Evolutionary conservation across 345 rosid genomes (phyloP).

Genomic region (Citrus sp.): DNA sequence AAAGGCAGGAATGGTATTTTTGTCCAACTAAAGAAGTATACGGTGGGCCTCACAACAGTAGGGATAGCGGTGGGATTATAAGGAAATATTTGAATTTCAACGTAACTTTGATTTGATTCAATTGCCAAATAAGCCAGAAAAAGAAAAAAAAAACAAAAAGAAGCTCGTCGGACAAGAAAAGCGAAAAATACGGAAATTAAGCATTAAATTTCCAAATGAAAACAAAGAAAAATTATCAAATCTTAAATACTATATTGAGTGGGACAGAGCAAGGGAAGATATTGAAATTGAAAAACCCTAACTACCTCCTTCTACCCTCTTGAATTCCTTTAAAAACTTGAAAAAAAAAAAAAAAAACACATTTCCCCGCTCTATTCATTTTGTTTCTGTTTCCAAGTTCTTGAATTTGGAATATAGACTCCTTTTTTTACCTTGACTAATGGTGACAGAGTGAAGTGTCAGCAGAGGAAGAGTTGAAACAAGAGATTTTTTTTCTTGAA

Average conservation of each 20-base stretch:
- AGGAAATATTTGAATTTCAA: constrained; percentile 47
- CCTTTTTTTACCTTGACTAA: neutral
- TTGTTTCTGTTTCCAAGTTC: neutral
- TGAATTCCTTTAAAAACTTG: neutral
- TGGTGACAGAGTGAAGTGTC: neutral
- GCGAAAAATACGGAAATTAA: constrained; percentile 1
- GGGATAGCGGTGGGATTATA: constrained; percentile 57
- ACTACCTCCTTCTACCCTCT: neutral
- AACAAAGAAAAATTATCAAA: neutral
- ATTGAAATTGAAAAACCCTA: neutral
- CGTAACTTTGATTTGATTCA: neutral
- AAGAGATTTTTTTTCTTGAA: neutral
- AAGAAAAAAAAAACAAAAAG: neutral
- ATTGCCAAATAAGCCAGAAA: neutral
- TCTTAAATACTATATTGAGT: neutral
- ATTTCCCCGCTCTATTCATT: neutral
- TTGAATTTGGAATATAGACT: neutral
- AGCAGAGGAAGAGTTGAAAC: constrained; percentile 1
- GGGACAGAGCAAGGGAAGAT: neutral
- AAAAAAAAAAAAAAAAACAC: neutral
- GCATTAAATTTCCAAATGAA: neutral
- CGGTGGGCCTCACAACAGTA: constrained; percentile 7
- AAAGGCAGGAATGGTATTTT: constrained; percentile 10
- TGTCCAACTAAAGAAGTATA: neutral
- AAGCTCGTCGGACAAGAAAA: neutral